Percentiles rank a stretch among this genome's conserved stretches.
Conservation (phyloP, 495 filamentous ascomycete genomes). For the Lophiostoma macrostomum region DNA sequence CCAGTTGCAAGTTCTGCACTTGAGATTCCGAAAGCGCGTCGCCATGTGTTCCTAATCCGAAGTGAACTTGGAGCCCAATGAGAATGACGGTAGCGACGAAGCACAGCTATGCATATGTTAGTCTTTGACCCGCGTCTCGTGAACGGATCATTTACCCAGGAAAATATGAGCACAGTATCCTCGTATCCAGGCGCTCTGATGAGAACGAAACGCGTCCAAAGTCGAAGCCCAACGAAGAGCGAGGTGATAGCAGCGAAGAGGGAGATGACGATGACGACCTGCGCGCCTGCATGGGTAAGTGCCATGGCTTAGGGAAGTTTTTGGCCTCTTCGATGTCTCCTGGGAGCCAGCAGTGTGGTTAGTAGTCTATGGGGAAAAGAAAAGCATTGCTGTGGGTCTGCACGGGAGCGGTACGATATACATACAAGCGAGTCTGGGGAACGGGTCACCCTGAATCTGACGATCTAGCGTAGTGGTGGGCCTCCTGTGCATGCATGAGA, state of each 20-base stretch:
- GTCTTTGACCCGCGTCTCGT: background rate
- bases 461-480: too few species aligned
- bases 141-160: constrained; percentile 9
- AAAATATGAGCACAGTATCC: constrained; percentile 24
- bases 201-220: constrained; percentile 28
- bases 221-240: constrained; percentile 19
- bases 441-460: too few species aligned
- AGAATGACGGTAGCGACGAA: constrained; percentile 22
- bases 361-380: too few species aligned
- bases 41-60: constrained; percentile 26
- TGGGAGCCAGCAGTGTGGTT: too few species aligned
- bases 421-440: too few species aligned
- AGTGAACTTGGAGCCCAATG: constrained; percentile 14
- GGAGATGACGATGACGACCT: constrained; percentile 2
- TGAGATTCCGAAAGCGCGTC: background rate
- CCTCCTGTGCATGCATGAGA: too few species aligned
- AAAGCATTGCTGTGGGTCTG: too few species aligned
- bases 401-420: too few species aligned
- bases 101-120: constrained; percentile 12
- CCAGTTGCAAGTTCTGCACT: background rate
- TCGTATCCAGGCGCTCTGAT: constrained; percentile 26
- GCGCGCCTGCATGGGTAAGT: background rate
- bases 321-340: too few species aligned
- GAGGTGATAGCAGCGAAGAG: constrained; percentile 20
- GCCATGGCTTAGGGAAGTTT: too few species aligned